Evolutionary conservation across 306 rosid species (phyloP), one percentile per base, ranked within the genome.

Genomic region (Prunus armeniaca): DNA sequence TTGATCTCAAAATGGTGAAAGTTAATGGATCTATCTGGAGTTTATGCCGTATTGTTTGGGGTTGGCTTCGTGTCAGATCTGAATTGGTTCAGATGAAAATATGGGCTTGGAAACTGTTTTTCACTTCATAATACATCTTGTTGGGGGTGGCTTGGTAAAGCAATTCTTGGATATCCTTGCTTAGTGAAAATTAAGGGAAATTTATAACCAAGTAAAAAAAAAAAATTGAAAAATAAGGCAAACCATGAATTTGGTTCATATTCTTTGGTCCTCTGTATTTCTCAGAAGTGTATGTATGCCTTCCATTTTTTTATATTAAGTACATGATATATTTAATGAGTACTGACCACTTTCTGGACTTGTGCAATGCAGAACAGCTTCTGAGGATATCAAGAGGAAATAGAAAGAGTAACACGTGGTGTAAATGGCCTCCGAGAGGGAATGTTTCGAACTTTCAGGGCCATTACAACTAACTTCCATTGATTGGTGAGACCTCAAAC

Each of bases 341-440:
- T 4, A 11, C 51, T 65, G n/a, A 61, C 30, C 57, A 63, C 22
- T 76, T 52, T 12, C 27, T 54, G 47, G 71, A 38, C 51, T 43
- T 67, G 30, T 41, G 28, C 68, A 55, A 45, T 74, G 74, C 74
- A 73, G 74, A 69, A 58, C 56, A 56, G 81, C 64, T 69, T 79
- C 51, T 65, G 71, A 69, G 82, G 86, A 78, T 78, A 51, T 25
- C 10, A 18, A 66, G 81, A 78, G 82, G 87, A 67, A 49, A 22
- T 34, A 51, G 49, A 54, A 45, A 52, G 61, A 46, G 65, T 70
- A 30, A 50, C 13, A 13, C 57, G 60, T 55, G 74, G 72, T 75
- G 78, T 9, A 60, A 51, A 95, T 91, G 97, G 89, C 89, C 27
- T 87, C 93, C 60, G 88, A 90, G 85, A 89, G 88, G 82, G 93